Percentiles rank a stretch among this genome's conserved stretches.
These are phyloP conservation scores for Calophaca sinica DNA, from an alignment of 306 rosid species.

Conservation along the genomic window DNA sequence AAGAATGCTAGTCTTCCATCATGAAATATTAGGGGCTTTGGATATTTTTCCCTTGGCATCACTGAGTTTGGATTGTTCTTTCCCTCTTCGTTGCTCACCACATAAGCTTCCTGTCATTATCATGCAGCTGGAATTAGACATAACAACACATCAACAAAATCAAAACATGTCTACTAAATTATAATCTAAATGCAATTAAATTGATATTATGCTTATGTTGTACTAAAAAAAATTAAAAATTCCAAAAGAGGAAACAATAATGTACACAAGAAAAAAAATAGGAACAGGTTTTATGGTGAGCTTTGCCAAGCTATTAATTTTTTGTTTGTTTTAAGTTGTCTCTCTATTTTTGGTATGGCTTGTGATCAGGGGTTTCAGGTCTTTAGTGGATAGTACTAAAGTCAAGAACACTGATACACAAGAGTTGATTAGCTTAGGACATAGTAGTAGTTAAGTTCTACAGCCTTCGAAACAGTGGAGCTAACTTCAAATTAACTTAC, in stretches of 20 bases:
- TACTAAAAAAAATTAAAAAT: no score
- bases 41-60: constrained; percentile 66
- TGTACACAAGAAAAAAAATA: neutral
- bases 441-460: no score
- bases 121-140: constrained; percentile 32
- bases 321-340: neutral
- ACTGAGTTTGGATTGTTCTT: constrained; percentile 39
- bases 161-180: neutral
- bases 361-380: neutral
- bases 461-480: neutral
- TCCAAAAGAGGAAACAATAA: neutral
- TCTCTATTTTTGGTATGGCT: no score
- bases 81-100: constrained; percentile 64
- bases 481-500: constrained; percentile 47
- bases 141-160: neutral
- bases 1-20: constrained; percentile 92
- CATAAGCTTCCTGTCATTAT: constrained; percentile 74
- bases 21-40: constrained; percentile 85
- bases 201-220: neutral
- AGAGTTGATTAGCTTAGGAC: no score
- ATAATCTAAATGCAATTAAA: neutral
- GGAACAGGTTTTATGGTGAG: neutral
- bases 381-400: neutral
- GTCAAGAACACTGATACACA: neutral
- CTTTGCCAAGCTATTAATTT: neutral